A percentile compares a stretch with the other conserved stretches of the same genome.
Evolutionary conservation across 2,329 filamentous ascomycete species (phyloP).

Genomic region (Aspergillus glaucus): DNA sequence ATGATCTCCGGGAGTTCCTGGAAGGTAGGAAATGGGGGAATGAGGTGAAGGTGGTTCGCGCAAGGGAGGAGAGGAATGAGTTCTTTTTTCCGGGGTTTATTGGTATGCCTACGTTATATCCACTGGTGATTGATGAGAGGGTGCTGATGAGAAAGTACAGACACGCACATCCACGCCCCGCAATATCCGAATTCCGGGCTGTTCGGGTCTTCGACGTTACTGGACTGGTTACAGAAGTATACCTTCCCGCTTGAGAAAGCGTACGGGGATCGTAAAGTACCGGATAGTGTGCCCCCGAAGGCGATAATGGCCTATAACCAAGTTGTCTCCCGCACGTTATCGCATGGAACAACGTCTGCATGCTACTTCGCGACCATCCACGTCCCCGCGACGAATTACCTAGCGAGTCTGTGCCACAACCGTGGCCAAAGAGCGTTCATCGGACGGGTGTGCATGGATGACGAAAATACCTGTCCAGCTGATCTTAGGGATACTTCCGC

Average conservation of each 20-base stretch:
- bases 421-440: constrained; percentile 84
- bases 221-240: constrained; percentile 90
- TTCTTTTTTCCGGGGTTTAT: constrained; percentile 46
- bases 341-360: constrained; percentile 87
- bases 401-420: constrained; percentile 73
- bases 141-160: constrained; percentile 39
- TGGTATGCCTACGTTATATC: constrained; percentile 22
- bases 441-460: constrained; percentile 94
- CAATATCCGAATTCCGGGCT: constrained; percentile 94
- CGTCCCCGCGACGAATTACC: constrained; percentile 80
- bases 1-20: constrained; percentile 20
- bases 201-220: constrained; percentile 85
- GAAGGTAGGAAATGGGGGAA: constrained; percentile 27
- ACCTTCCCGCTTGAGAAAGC: constrained; percentile 89
- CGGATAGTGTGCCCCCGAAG: constrained; percentile 18
- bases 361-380: constrained; percentile 93
- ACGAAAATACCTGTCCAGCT: constrained; percentile 55
- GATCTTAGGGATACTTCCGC: constrained; percentile 73
- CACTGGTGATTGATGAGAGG: neutral
- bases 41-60: constrained; percentile 27
- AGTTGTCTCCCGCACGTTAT: constrained; percentile 71
- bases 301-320: constrained; percentile 61
- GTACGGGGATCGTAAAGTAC: constrained; percentile 42
- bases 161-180: constrained; percentile 91
- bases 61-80: constrained; percentile 35